Base-by-base conservation (phyloP, 139 green algal genomes). In the Closterium sp. region DNA sequence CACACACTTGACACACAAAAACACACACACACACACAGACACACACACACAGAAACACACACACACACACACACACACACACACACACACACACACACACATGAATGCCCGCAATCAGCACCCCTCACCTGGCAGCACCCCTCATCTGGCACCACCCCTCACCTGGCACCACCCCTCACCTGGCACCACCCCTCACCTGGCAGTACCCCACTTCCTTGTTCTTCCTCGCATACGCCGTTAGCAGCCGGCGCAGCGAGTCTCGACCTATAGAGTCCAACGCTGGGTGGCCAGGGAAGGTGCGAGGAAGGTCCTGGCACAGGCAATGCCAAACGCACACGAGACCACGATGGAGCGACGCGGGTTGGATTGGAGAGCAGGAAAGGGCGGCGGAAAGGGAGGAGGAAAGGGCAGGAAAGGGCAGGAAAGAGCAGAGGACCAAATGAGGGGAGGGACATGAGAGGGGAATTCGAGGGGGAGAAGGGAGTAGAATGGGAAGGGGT, bases 141-240 rank as follows among this genome's bases (percentile, higher is more conserved):
- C n/a, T n/a, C n/a, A n/a, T n/a, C n/a, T n/a, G n/a, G n/a, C n/a
- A 4, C 36, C 36, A 55, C 36, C 36, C 36, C 36, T 12, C 38
- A 66, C 10, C 38, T 23, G 38, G 38, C 38, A 28, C 2, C 55
- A 25, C 23, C 55, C 23, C 12, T 28, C 55, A 9, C 38, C 3
- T 19, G 0, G 3, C 76, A 85, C 76, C 28, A 10, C n/a, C 76
- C n/a, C 76, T 8, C 84, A 95, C 93, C 89, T 94, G 91, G 92
- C 96, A 98, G 94, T 98, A 98, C 19, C 97, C 97, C 23, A 98
- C 95, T 21, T 86, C 28, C 0, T 95, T 91, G 91, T 97, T 97
- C 90, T 96, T 94, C 21, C 95, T 90, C 6, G 96, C 89, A 93
- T 97, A 98, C 25, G 96, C 96, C 2, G 91, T 94, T 88, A 98